These are phyloP conservation scores for Pholiota microspora DNA, from an alignment of 768 basidiomycete genomes.

Conservation along the genomic window DNA sequence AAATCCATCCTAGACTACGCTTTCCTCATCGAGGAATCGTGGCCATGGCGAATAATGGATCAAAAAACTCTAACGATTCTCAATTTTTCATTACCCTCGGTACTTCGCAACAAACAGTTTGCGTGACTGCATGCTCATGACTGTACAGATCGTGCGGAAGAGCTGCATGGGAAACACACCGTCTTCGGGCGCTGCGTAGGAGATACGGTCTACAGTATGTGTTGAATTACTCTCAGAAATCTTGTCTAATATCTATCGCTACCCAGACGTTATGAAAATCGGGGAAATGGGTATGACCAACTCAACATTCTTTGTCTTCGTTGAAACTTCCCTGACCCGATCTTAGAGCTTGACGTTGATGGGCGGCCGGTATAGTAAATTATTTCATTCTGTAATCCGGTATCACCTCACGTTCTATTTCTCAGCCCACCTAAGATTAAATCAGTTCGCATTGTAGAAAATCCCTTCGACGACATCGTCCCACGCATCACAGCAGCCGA, in stretches of 20 bases:
- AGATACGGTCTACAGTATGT: constrained; percentile 86
- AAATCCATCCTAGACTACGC: constrained; percentile 88
- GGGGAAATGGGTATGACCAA: constrained; percentile 72
- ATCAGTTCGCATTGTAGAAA: constrained; percentile 80
- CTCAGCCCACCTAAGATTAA: constrained; percentile 89
- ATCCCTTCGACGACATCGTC: constrained; percentile 93
- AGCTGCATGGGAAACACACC: constrained; percentile 92
- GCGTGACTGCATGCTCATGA: no score
- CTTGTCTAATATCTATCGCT: constrained; percentile 1
- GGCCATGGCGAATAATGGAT: constrained; percentile 90
- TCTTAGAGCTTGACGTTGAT: constrained; percentile 65
- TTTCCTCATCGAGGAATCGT: constrained; percentile 90
- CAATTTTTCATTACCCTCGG: constrained; percentile 96
- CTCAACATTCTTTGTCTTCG: neutral
- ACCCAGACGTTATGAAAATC: constrained; percentile 89
- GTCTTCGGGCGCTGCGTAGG: constrained; percentile 89
- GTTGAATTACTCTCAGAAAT: neutral
- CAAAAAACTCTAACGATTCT: constrained; percentile 86
- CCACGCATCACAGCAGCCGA: constrained; percentile 96
- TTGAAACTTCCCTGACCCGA: constrained; percentile 5
- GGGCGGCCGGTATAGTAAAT: constrained; percentile 82
- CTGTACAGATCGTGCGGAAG: constrained; percentile 80
- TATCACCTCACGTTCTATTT: neutral
- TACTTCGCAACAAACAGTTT: no score
- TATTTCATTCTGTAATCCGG: neutral